Evolutionary conservation across 2,329 filamentous ascomycete species (phyloP), one percentile per base, ranked within the genome.

Genomic region (Chaetomium sp.): DNA sequence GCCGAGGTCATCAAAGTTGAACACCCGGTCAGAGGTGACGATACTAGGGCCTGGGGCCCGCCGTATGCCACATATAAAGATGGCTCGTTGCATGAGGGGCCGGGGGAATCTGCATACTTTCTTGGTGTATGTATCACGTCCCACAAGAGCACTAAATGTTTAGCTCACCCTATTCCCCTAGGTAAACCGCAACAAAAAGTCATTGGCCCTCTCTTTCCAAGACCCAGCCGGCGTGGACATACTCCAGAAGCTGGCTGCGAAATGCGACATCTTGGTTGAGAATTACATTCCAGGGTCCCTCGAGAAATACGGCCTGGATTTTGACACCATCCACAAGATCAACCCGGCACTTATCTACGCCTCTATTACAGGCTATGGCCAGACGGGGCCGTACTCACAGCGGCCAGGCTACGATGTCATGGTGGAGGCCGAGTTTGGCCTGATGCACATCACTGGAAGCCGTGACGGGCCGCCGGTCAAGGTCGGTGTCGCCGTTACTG

Each of bases 121-220:
- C 76, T 99, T 34, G 85, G 87, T 51, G 94, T 96, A 79, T 59
- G 79, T 47, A 32, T 1, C 33, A 4, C 2, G 27, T 11, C 8
- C 27, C 27, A 6, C 3, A 2, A n/a, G 7, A 27, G 43, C 4
- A 6, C n/a, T 35, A 19, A n/a, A 5, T 37, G 37, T 6, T 27
- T 35, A 35, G 11, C 45, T 58, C 10, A 55, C 4, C 14, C 14
- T 32, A 27, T 27, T 27, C 19, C 19, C 9, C 9, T 60, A 95
- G 90, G 89, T 90, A 12, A 97, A 97, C 68, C 88, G 94, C 51
- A 99, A 99, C 74, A 99, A 99, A 70, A 96, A 94, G 69, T 97
- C 92, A 0, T 72, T 99, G 1, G 94, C 84, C 0, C 78, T 99
- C 1, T 96, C 91, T 0, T 99, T 99, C 67, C 88, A 94, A 64